phyloP scores from a whole-genome alignment of 1,284 basidiomycete genomes.

The Ustilago shanxiensis region DNA sequence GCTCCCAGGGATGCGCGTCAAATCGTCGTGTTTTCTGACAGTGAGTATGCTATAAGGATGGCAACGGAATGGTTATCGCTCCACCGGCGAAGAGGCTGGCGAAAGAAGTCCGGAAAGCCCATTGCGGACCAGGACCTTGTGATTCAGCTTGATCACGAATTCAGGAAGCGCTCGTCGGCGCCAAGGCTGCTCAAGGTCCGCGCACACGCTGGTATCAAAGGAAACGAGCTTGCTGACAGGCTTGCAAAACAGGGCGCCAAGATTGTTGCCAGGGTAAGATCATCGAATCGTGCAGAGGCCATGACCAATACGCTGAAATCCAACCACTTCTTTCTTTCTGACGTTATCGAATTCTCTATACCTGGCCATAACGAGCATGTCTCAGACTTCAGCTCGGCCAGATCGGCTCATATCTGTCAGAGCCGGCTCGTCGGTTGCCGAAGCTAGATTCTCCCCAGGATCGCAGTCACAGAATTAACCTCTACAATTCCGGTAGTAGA shows the following conservation, averaged over 20 bases:
- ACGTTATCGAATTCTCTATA: no score
- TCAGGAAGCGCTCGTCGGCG: neutral
- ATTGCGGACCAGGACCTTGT: neutral
- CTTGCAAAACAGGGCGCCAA: constrained; percentile 49
- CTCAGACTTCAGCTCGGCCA: neutral
- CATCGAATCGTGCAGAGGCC: no score
- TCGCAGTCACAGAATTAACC: neutral
- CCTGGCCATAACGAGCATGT: no score
- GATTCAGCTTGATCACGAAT: neutral
- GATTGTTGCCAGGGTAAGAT: neutral
- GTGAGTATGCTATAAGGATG: neutral
- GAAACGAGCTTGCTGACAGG: constrained; percentile 83
- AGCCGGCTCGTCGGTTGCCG: no score
- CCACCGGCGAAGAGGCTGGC: neutral
- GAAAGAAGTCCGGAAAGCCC: neutral
- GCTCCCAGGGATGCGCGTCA: neutral
- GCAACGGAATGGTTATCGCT: neutral
- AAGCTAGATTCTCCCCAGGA: no score
- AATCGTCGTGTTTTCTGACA: neutral
- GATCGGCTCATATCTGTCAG: neutral
- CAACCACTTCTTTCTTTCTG: no score
- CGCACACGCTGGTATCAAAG: constrained; percentile 79
- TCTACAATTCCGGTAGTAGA: neutral
- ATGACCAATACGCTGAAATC: no score
- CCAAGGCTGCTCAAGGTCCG: constrained; percentile 76